phyloP scores from a whole-genome alignment of 495 filamentous ascomycete genomes.

The Penicillium steckii region DNA sequence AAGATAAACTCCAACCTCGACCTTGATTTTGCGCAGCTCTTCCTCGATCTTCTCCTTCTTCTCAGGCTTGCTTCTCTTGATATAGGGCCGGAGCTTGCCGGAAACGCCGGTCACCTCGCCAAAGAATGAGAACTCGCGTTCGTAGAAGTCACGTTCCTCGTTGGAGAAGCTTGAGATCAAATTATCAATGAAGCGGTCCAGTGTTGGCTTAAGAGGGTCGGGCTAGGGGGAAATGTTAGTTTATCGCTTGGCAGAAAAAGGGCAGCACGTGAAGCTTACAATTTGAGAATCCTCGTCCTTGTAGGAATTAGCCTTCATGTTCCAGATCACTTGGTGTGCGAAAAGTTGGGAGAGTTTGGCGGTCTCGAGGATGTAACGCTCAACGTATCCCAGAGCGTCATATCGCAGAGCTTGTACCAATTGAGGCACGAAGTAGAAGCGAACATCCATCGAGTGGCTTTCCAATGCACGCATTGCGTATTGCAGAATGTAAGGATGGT shows the following conservation, averaged over 20 bases:
- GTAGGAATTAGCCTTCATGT: slow-evolving; percentile 98
- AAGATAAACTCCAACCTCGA: slow-evolving; percentile 95
- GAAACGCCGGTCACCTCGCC: slow-evolving; percentile 94
- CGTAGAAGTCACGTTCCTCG: slow-evolving; percentile 81
- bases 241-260: not conserved
- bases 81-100: slow-evolving; percentile 90
- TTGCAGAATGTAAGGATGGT: slow-evolving; percentile 91
- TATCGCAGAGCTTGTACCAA: slow-evolving; percentile 96
- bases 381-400: slow-evolving; percentile 90
- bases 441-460: slow-evolving; percentile 89
- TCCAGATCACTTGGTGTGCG: slow-evolving; percentile 99
- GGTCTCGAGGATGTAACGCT: slow-evolving; percentile 94
- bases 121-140: slow-evolving; percentile 96
- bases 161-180: slow-evolving; percentile 79
- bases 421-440: slow-evolving; percentile 98
- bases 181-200: slow-evolving; percentile 85
- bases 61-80: slow-evolving; percentile 89
- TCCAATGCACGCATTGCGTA: slow-evolving; percentile 97
- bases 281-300: slow-evolving; percentile 93
- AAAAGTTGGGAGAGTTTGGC: slow-evolving; percentile 95
- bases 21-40: slow-evolving; percentile 92
- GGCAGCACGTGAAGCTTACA: slow-evolving; percentile 50
- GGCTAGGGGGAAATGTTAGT: slow-evolving; percentile 59
- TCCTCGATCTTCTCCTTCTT: slow-evolving; percentile 99
- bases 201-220: slow-evolving; percentile 85